A percentile compares a stretch with the other conserved stretches of the same genome.
Conservation (phyloP, 2,329 filamentous ascomycete species). For the Ilyonectria robusta region DNA sequence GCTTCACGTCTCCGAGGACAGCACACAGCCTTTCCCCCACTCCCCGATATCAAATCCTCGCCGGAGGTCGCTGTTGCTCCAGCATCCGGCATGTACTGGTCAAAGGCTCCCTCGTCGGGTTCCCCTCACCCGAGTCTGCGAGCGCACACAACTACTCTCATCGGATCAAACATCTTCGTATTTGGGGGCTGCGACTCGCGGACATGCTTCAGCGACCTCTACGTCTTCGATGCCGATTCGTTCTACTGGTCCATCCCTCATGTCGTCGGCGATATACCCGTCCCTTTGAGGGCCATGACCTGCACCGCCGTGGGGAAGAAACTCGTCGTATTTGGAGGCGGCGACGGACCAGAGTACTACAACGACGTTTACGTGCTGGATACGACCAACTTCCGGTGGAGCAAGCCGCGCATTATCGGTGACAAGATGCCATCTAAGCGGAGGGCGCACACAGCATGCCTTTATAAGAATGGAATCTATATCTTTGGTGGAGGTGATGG, state of each 20-base stretch:
- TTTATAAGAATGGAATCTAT: conserved; percentile 80
- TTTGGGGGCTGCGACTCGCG: conserved; percentile 79
- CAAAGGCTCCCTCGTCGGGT: conserved; percentile 74
- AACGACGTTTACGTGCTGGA: conserved; percentile 82
- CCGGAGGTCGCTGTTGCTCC: conserved; percentile 74
- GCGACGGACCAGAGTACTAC: conserved; percentile 79
- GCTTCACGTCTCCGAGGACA: conserved; percentile 54
- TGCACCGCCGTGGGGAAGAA: conserved; percentile 80
- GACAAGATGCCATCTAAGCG: conserved; percentile 72
- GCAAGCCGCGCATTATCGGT: conserved; percentile 71
- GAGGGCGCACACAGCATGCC: conserved; percentile 78
- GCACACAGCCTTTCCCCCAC: conserved; percentile 68
- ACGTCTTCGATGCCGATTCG: conserved; percentile 78
- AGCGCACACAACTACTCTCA: conserved; percentile 76
- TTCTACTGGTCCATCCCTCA: conserved; percentile 79
- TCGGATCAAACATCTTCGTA: conserved; percentile 77
- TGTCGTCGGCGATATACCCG: conserved; percentile 75
- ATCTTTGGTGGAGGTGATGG: conserved; percentile 81
- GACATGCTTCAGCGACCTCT: conserved; percentile 78
- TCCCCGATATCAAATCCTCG: conserved; percentile 68
- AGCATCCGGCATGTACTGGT: conserved; percentile 82
- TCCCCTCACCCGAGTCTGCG: conserved; percentile 72
- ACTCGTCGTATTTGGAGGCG: conserved; percentile 78
- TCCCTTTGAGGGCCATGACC: conserved; percentile 78
- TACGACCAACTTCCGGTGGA: conserved; percentile 78